Evolutionary conservation across 306 rosid species (phyloP).

Genomic region (Cicer cuneatum): DNA sequence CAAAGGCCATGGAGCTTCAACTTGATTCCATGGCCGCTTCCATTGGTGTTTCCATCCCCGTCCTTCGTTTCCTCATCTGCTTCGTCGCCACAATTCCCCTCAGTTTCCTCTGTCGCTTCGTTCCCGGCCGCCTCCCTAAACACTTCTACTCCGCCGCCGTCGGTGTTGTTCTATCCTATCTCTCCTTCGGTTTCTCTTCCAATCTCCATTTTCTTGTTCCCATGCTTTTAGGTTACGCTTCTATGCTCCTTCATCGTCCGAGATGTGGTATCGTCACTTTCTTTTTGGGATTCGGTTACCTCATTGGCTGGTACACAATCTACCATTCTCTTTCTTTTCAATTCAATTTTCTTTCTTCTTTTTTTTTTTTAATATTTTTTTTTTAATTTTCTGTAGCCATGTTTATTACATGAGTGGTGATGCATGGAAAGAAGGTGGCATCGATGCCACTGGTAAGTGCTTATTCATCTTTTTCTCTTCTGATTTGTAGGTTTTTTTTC

Average conservation of each 20-base stretch:
- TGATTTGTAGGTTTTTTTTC: background rate
- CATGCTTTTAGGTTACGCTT: constrained; percentile 78
- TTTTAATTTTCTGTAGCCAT: constrained; percentile 60
- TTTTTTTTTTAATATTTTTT: background rate
- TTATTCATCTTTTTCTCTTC: background rate
- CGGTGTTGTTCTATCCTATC: constrained; percentile 77
- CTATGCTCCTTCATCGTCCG: constrained; percentile 73
- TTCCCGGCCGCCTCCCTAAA: constrained; percentile 69
- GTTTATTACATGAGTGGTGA: constrained; percentile 99
- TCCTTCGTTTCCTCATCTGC: constrained; percentile 87
- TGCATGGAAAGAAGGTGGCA: constrained; percentile 99
- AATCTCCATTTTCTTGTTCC: constrained; percentile 82
- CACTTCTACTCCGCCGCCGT: constrained; percentile 74
- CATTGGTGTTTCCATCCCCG: constrained; percentile 82
- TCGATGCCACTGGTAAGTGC: constrained; percentile 93
- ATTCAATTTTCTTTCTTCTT: background rate
- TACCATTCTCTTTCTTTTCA: background rate
- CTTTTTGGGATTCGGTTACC: constrained; percentile 81
- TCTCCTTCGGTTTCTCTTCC: constrained; percentile 89
- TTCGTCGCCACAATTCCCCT: constrained; percentile 85
- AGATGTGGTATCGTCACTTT: constrained; percentile 82
- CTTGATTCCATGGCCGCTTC: constrained; percentile 86
- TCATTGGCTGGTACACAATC: constrained; percentile 66
- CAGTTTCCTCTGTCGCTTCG: constrained; percentile 72
- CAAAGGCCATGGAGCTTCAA: constrained; percentile 66